Evolutionary conservation across 768 basidiomycete species (phyloP), one percentile per base, ranked within the genome.

Genomic region (Dioszegia aurantiaca): DNA sequence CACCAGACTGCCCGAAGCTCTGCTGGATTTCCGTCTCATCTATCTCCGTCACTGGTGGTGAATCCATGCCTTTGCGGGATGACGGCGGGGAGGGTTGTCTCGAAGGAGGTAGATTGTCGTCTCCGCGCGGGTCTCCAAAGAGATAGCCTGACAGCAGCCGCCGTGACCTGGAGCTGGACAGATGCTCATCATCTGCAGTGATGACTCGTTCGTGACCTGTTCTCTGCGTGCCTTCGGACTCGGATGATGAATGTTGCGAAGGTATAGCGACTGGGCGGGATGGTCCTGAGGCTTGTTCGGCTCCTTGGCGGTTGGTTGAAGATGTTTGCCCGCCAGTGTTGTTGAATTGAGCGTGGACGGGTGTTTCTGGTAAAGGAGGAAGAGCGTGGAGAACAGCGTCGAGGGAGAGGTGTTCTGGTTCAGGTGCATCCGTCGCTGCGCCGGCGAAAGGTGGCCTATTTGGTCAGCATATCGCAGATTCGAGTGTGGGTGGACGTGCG

Each of bases 91-190:
- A 45, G 16, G 51, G 44, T 31, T 23, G 26, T n/a, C 47, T 28
- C 21, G 56, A 27, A 4, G 16, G 17, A 21, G 52, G 51, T 21
- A 27, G 12, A 14, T 30, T 51, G 17, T 53, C 33, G 8, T 62
- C 58, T 28, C 62, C 59, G 54, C 60, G 64, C 2, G 68, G 68
- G 30, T 68, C 61, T 4, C 75, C 75, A 55, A 76, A 74, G 26
- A 73, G n/a, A 52, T 76, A 76, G 1, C 75, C 75, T 0, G 70
- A 71, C 6, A 74, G 51, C 0, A 76, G 52, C 0, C 69, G 60
- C 17, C 65, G 57, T 2, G 65, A 66, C 23, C 75, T 59, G 9
- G 64, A 56, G 0, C 60, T 63, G 9, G 68, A 70, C 31, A 71
- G 48, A 3, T 60, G 48, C 6, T 66, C 62, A 52, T 76, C 63